Evolutionary conservation across 805 yeast species (phyloP), one percentile per base, ranked within the genome.

Genomic region (Starmera amethionina): DNA sequence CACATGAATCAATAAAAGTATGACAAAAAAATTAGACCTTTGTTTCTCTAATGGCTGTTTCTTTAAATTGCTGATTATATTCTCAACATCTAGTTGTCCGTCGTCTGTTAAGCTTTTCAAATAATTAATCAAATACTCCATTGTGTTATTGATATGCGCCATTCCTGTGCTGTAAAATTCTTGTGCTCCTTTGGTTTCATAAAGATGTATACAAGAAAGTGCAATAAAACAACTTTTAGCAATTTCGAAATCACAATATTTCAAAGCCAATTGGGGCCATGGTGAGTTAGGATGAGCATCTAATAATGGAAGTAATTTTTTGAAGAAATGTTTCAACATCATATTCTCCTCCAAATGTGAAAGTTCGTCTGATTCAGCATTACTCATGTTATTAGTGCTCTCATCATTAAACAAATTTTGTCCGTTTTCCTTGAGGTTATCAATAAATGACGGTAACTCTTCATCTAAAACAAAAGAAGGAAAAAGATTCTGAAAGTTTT

Each of bases 261-360:
- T 67, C 44, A 75, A 58, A 34, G 78, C 77, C 42, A 75, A 52
- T 42, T 73, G 75, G 0, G 81, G 81, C 79, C 79, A 73, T 4
- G 80, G 80, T 1, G 77, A 63, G 34, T 71, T 70, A 0, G 80
- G 81, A 49, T 75, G 79, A 0, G 78, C 77, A 56, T 75, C 81
- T 30, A 75, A 53, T 33, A 75, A 49, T 2, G 76, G 78, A 6
- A 75, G 54, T 31, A 75, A 58, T 43, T 72, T 68, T 46, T 72
- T 69, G 53, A 75, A 75, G 48, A 74, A 75, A 52, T 75, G 80
- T 44, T 67, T 69, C 42, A 75, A 48, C 66, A 75, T 70, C 63
- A 65, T 67, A 42, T 72, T 73, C 45, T 75, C 81, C 42, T 75
- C 78, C 22, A 65, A 53, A 35, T 66, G 63, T 7, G 71, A 51